phyloP scores from a whole-genome alignment of 2,329 filamentous ascomycete species.

The Cryphonectria naterciae region DNA sequence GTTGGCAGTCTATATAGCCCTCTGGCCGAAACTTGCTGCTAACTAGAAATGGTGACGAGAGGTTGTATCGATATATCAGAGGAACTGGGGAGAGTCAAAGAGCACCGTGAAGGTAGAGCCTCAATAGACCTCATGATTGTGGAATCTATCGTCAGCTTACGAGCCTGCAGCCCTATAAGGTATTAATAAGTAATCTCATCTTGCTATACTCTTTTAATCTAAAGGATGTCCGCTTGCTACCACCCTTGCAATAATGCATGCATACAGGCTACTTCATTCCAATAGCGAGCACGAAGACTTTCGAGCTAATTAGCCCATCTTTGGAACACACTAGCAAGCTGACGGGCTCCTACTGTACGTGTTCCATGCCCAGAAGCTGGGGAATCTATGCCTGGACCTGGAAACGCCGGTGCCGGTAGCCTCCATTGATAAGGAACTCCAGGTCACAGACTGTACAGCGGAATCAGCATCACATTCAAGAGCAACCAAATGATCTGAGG shows the following conservation, averaged over 20 bases:
- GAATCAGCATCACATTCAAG: too few species aligned
- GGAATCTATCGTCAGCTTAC: not conserved
- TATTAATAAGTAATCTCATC: not conserved
- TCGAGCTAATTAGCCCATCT: not conserved
- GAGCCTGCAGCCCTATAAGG: not conserved
- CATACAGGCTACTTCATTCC: not conserved
- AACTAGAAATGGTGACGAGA: not conserved
- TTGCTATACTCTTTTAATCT: not conserved
- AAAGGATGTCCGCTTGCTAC: not conserved
- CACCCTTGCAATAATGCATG: too few species aligned
- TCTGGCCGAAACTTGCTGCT: not conserved
- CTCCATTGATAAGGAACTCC: too few species aligned
- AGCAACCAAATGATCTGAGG: too few species aligned
- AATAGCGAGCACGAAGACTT: not conserved
- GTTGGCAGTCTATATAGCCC: not conserved
- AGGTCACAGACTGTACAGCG: too few species aligned
- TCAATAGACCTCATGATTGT: not conserved
- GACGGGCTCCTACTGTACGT: not conserved
- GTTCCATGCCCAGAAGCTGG: not conserved
- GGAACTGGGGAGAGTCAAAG: not conserved
- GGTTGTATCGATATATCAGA: not conserved
- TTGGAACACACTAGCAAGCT: not conserved
- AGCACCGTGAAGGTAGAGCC: not conserved
- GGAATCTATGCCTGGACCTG: not conserved
- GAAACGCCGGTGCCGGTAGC: too few species aligned